phyloP scores from a whole-genome alignment of 495 filamentous ascomycete species.

The Clavariopsis aquatica region DNA sequence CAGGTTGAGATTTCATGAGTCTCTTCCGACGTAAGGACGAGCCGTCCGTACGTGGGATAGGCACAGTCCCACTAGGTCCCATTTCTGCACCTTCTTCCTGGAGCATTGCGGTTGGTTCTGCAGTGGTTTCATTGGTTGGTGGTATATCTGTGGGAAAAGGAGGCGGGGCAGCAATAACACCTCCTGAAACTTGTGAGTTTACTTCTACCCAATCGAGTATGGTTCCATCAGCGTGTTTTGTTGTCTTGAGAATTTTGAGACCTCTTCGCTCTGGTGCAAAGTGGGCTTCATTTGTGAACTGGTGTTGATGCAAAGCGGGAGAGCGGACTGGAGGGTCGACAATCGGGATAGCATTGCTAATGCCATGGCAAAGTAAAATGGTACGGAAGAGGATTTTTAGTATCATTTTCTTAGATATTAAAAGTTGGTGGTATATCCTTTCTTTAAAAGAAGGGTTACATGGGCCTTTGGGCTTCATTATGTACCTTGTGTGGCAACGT shows the following conservation, averaged over 20 bases:
- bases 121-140: background rate
- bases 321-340: background rate
- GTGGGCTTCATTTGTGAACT: background rate
- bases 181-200: conserved; percentile 12
- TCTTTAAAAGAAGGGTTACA: background rate
- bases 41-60: background rate
- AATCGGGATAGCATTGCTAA: conserved; percentile 5
- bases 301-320: background rate
- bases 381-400: background rate
- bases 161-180: conserved; percentile 12
- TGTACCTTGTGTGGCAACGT: background rate
- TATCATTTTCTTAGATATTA: background rate
- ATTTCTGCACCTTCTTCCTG: conserved; percentile 8
- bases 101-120: conserved; percentile 8
- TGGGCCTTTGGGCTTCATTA: background rate
- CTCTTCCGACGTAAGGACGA: background rate
- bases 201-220: conserved; percentile 18
- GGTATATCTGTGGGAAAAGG: conserved; percentile 1
- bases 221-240: conserved; percentile 3
- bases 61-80: conserved; percentile 19
- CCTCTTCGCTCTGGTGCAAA: background rate
- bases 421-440: background rate
- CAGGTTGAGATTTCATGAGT: conserved; percentile 8
- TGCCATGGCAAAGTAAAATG: background rate
- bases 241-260: conserved; percentile 8